Evolutionary conservation across 495 filamentous ascomycete genomes (phyloP), one percentile per base, ranked within the genome.

Genomic region (Tuber aestivum): DNA sequence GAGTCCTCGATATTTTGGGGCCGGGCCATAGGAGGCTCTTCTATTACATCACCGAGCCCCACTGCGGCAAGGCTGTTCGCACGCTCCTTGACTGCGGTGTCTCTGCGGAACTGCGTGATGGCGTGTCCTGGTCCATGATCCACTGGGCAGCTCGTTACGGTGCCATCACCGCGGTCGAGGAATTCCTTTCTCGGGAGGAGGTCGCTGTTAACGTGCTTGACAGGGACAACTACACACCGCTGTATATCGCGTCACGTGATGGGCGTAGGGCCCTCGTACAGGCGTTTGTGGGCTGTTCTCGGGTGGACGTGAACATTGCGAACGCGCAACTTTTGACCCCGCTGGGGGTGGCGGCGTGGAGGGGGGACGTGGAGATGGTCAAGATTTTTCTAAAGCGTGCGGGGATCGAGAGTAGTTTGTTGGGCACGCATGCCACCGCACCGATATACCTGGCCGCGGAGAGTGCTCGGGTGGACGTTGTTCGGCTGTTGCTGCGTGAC

Each of bases 141-240:
- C 56, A 65, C 56, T 65, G 56, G 56, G 56, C 56, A 5, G 56
- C 56, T 65, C 56, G 56, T 27, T 65, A 65, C 56, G 56, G 56
- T 27, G 56, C 56, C 56, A 14, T 65, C 12, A 35, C 27, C 3
- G 56, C 56, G 12, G 27, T 65, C 56, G n/a, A 65, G 14, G 56
- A 65, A 65, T 65, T 65, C 56, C 2, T 65, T 32, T 65, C 56
- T 27, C 56, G 56, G n/a, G 56, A 65, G 56, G 56, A 65, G 27
- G 12, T 65, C 27, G 56, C n/a, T 65, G 12, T 65, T 18, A 65
- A 65, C 27, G 12, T 65, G 7, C 56, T 65, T 35, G 56, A 65
- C 18, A 18, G n/a, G 1, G 56, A 65, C 27, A 35, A 18, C 56
- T 65, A 32, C 56, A 65, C 56, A 18, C 56, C 56, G n/a, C 56